These are phyloP conservation scores for Globisporangium cederbergense DNA, from an alignment of 352 stramenopile species.

Conservation along the genomic window DNA sequence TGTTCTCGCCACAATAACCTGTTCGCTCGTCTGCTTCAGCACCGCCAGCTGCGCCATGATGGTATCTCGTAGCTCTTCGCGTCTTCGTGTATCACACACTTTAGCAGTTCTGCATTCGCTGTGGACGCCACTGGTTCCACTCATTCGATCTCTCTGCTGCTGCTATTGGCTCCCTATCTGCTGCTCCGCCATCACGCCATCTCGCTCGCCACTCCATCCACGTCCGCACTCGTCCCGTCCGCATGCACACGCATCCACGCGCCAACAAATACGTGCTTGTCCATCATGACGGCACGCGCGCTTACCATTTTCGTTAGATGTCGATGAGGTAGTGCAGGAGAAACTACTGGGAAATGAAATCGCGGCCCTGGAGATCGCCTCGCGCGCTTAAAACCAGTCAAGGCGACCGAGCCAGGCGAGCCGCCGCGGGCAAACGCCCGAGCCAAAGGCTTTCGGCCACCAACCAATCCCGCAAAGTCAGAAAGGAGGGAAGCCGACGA, in stretches of 20 bases:
- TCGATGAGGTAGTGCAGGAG: slow-evolving; percentile 83
- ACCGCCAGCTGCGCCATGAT: background rate
- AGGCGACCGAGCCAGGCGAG: slow-evolving; percentile 10
- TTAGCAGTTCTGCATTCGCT: too few species aligned
- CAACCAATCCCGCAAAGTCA: slow-evolving; percentile 24
- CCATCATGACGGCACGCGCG: background rate
- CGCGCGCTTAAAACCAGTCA: slow-evolving; percentile 33
- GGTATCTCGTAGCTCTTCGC: background rate
- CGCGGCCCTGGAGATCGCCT: slow-evolving; percentile 13
- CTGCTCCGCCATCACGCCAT: background rate
- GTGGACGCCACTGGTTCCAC: background rate
- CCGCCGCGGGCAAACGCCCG: slow-evolving; percentile 17
- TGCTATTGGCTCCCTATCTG: background rate
- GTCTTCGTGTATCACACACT: too few species aligned
- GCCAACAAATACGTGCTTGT: background rate
- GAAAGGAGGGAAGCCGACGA: background rate
- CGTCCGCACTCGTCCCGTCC: background rate
- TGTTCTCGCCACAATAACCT: background rate
- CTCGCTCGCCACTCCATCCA: background rate
- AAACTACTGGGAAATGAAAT: slow-evolving; percentile 35
- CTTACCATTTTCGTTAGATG: slow-evolving; percentile 63
- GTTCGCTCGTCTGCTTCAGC: background rate
- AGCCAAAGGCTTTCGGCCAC: slow-evolving; percentile 16
- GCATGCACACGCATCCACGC: background rate
- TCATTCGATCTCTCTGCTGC: background rate